Conservation (phyloP, 2,329 filamentous ascomycete genomes). For the Rugonectria rugulosa region DNA sequence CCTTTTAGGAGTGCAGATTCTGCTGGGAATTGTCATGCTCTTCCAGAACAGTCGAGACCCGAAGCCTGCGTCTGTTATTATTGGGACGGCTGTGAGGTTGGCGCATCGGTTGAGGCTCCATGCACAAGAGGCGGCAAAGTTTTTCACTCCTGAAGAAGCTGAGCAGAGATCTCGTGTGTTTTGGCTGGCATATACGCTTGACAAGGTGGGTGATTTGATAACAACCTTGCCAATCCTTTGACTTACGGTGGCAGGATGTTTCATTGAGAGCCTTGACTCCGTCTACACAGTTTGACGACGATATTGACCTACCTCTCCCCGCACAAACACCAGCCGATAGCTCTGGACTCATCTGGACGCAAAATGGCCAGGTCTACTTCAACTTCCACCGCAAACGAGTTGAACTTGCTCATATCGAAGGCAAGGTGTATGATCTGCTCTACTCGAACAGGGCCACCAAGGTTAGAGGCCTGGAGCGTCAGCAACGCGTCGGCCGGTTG, state of each 20-base stretch:
- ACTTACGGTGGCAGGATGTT: constrained; percentile 37
- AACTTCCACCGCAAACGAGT: constrained; percentile 50
- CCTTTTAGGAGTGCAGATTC: constrained; percentile 48
- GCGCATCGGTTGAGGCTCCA: constrained; percentile 49
- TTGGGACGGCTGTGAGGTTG: constrained; percentile 48
- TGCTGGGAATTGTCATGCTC: constrained; percentile 48
- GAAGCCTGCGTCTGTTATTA: constrained; percentile 47
- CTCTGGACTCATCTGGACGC: constrained; percentile 44
- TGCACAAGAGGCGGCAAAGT: constrained; percentile 33
- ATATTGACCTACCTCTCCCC: constrained; percentile 51
- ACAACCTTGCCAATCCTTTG: accelerated
- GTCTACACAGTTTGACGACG: constrained; percentile 48
- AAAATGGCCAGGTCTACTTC: constrained; percentile 44
- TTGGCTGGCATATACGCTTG: constrained; percentile 51
- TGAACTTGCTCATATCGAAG: constrained; percentile 50
- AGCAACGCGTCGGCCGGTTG: constrained; percentile 38
- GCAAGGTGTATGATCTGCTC: constrained; percentile 50
- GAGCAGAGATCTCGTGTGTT: constrained; percentile 49
- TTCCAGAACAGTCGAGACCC: constrained; percentile 48
- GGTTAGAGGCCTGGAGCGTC: constrained; percentile 40
- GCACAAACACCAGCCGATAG: constrained; percentile 39
- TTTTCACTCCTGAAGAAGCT: constrained; percentile 40
- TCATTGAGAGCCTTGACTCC: constrained; percentile 47
- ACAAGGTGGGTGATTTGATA: constrained; percentile 42
- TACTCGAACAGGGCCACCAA: constrained; percentile 43